Conservation (phyloP, 768 basidiomycete genomes). For the Amanita phalloides region DNA sequence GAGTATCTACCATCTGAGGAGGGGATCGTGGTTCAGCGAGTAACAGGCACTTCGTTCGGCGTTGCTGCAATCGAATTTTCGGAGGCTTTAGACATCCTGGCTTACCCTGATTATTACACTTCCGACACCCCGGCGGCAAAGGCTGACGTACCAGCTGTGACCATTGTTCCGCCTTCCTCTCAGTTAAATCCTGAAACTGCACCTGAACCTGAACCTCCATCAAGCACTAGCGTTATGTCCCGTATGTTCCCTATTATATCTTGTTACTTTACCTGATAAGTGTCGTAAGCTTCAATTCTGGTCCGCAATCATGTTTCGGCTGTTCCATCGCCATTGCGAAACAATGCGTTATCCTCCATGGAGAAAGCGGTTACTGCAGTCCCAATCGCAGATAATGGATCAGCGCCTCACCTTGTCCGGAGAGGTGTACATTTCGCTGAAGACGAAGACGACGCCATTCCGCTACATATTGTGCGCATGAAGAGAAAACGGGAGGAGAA, state of each 20-base stretch:
- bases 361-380: not conserved
- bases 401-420: slow-evolving; percentile 21
- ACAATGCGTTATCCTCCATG: slow-evolving; percentile 14
- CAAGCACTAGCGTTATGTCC: slow-evolving; percentile 2
- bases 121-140: not conserved
- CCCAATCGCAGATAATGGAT: slow-evolving; percentile 6
- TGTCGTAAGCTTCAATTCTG: slow-evolving; percentile 3
- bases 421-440: slow-evolving; percentile 60
- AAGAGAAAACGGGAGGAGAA: slow-evolving; percentile 69
- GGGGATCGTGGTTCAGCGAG: slow-evolving; percentile 25
- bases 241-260: not conserved
- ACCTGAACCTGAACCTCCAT: slow-evolving; percentile 2
- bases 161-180: slow-evolving; percentile 4
- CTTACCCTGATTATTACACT: slow-evolving; percentile 28
- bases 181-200: not conserved
- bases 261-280: not conserved
- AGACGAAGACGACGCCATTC: slow-evolving; percentile 58
- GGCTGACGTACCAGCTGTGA: slow-evolving; percentile 8
- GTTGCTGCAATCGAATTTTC: slow-evolving; percentile 70
- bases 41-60: slow-evolving; percentile 40
- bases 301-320: slow-evolving; percentile 19
- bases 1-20: slow-evolving; percentile 37
- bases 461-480: slow-evolving; percentile 59
- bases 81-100: slow-evolving; percentile 52
- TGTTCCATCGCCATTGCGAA: slow-evolving; percentile 41